Percentiles rank a stretch among this genome's conserved stretches.
Evolutionary conservation across 352 stramenopile species (phyloP).

Genomic region (Blastocystis sp.): DNA sequence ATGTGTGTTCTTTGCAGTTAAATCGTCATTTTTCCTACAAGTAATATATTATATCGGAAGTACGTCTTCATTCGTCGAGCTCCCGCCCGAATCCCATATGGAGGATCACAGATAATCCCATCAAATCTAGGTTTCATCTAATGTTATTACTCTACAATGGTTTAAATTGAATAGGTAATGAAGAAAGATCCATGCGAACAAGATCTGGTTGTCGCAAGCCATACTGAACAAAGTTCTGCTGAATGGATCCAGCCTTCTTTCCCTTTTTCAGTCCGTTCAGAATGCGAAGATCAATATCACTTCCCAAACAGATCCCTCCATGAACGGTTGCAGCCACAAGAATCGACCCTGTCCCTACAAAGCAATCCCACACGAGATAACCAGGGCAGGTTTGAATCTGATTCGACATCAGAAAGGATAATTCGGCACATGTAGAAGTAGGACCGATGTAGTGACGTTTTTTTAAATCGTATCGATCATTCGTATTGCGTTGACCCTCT

Average conservation of each 20-base stretch:
- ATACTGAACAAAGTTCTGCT: slow-evolving; percentile 83
- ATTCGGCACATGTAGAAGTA: slow-evolving; percentile 91
- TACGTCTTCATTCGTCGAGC: slow-evolving; percentile 78
- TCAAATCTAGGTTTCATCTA: slow-evolving; percentile 71
- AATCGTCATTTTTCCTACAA: background rate
- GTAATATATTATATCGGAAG: background rate
- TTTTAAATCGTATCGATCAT: slow-evolving; percentile 35
- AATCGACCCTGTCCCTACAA: slow-evolving; percentile 91
- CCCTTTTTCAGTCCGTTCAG: slow-evolving; percentile 78
- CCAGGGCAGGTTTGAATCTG: slow-evolving; percentile 62
- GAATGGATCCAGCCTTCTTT: slow-evolving; percentile 69
- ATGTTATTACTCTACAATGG: background rate
- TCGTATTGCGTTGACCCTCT: slow-evolving; percentile 35
- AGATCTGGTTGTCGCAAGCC: slow-evolving; percentile 84
- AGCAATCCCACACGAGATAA: slow-evolving; percentile 83
- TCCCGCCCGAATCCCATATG: slow-evolving; percentile 83
- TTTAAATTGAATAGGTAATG: slow-evolving; percentile 68
- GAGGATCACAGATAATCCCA: slow-evolving; percentile 81
- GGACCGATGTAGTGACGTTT: slow-evolving; percentile 81
- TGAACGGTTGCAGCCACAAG: slow-evolving; percentile 83
- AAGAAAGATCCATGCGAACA: slow-evolving; percentile 82
- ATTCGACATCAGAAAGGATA: slow-evolving; percentile 89
- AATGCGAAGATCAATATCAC: slow-evolving; percentile 91
- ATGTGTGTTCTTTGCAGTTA: slow-evolving; percentile 70
- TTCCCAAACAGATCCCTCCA: slow-evolving; percentile 81